Evolutionary conservation across 495 filamentous ascomycete species (phyloP).

Genomic region (Xylaria flabelliformis): DNA sequence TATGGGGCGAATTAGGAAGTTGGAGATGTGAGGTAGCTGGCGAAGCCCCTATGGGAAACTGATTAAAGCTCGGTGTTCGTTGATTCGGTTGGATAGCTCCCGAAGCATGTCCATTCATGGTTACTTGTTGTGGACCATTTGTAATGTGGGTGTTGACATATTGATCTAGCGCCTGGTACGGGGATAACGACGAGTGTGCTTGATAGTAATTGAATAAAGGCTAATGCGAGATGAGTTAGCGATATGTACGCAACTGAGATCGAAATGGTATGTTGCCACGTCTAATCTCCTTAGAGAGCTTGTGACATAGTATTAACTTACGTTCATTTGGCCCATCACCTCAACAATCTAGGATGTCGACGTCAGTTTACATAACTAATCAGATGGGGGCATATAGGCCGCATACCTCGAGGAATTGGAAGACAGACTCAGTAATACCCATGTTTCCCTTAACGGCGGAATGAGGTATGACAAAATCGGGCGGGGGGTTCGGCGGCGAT

Average conservation of each 20-base stretch:
- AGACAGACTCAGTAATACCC: constrained; percentile 65
- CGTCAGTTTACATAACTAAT: not conserved
- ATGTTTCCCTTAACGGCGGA: constrained; percentile 66
- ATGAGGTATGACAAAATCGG: constrained; percentile 65
- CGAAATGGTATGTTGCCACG: not conserved
- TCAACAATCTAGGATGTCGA: constrained; percentile 65
- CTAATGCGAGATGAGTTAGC: constrained; percentile 24
- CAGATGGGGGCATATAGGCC: not conserved
- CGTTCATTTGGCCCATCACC: constrained; percentile 75
- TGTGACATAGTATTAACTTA: constrained; percentile 28
- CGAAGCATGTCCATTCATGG: constrained; percentile 51
- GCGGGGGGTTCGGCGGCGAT: constrained; percentile 56
- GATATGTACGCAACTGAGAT: not conserved
- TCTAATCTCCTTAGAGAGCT: not conserved
- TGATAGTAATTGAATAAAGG: constrained; percentile 68
- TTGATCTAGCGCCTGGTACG: constrained; percentile 66
- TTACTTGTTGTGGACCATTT: constrained; percentile 32
- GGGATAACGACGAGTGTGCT: constrained; percentile 60
- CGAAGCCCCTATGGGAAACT: constrained; percentile 61
- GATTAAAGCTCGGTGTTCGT: constrained; percentile 55
- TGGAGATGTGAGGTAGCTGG: constrained; percentile 61
- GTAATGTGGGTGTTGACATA: constrained; percentile 57
- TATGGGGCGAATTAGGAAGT: constrained; percentile 66
- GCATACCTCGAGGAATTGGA: constrained; percentile 73
- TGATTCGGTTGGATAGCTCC: constrained; percentile 41